A percentile compares a stretch with the other conserved stretches of the same genome.
Evolutionary conservation across 1,284 basidiomycete genomes (phyloP).

Genomic region (Boletellus dicymbophilus): DNA sequence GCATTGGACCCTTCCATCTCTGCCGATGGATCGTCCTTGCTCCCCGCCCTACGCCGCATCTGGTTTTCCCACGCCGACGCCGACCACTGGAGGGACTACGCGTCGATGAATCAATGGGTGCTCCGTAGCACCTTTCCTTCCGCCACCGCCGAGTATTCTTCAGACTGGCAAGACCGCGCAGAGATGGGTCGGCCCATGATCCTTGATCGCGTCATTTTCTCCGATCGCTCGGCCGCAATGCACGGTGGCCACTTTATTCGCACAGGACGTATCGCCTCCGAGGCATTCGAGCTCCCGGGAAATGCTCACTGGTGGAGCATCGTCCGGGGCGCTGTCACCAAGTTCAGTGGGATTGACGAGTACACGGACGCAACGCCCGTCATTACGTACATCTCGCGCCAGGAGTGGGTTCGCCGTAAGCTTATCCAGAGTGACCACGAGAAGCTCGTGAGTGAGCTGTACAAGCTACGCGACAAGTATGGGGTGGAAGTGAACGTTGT

Average conservation of each 20-base stretch:
- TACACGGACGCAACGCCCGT: slow-evolving; percentile 51
- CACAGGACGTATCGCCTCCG: slow-evolving; percentile 74
- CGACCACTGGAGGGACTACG: slow-evolving; percentile 85
- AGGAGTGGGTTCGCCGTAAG: slow-evolving; percentile 83
- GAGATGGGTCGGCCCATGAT: slow-evolving; percentile 70
- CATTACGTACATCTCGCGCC: slow-evolving; percentile 86
- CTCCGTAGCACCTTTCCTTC: slow-evolving; percentile 77
- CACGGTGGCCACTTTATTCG: slow-evolving; percentile 64
- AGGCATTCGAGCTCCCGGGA: slow-evolving; percentile 73
- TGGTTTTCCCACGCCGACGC: slow-evolving; percentile 75
- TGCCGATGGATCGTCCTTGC: slow-evolving; percentile 60
- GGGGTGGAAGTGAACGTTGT: slow-evolving; percentile 88
- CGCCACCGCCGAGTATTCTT: slow-evolving; percentile 69
- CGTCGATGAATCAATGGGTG: slow-evolving; percentile 81
- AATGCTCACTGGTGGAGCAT: slow-evolving; percentile 82
- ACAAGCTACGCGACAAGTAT: slow-evolving; percentile 66
- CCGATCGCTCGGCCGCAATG: slow-evolving; percentile 83
- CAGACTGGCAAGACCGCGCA: slow-evolving; percentile 80
- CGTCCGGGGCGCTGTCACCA: slow-evolving; percentile 70
- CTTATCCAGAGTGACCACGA: slow-evolving; percentile 67
- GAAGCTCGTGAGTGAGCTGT: slow-evolving; percentile 59
- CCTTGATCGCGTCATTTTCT: slow-evolving; percentile 82
- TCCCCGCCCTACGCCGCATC: slow-evolving; percentile 73
- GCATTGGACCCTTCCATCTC: slow-evolving; percentile 72
- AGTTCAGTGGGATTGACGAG: slow-evolving; percentile 61